phyloP scores from a whole-genome alignment of 2,329 filamentous ascomycete species.

The Sclerotinia subarctica region DNA sequence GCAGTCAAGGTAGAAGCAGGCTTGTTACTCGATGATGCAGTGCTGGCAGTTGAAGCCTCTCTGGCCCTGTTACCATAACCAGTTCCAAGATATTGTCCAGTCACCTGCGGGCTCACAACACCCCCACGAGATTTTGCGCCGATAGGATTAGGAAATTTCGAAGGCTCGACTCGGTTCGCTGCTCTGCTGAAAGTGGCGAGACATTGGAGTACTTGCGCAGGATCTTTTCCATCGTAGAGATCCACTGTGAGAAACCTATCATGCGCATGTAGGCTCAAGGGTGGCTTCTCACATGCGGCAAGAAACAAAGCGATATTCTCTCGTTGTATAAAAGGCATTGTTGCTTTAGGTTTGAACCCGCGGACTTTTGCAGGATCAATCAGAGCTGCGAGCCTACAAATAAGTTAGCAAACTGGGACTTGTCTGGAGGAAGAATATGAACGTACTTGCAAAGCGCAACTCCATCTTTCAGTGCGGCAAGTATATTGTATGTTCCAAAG shows the following conservation, averaged over 20 bases:
- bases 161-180: slow-evolving; percentile 71
- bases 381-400: slow-evolving; percentile 69
- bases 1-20: slow-evolving; percentile 40
- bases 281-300: slow-evolving; percentile 77
- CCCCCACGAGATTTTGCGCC: slow-evolving; percentile 63
- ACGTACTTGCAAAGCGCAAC: slow-evolving; percentile 86
- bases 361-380: slow-evolving; percentile 72
- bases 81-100: slow-evolving; percentile 48
- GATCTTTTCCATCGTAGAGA: slow-evolving; percentile 92
- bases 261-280: slow-evolving; percentile 84
- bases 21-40: slow-evolving; percentile 50
- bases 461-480: slow-evolving; percentile 86
- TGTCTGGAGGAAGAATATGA: slow-evolving; percentile 5
- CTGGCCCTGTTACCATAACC: slow-evolving; percentile 44
- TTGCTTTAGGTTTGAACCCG: slow-evolving; percentile 78
- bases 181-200: slow-evolving; percentile 86
- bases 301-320: slow-evolving; percentile 98
- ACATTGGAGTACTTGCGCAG: slow-evolving; percentile 92
- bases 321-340: slow-evolving; percentile 99
- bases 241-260: slow-evolving; percentile 97
- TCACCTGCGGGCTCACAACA: slow-evolving; percentile 63
- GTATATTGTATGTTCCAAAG: slow-evolving; percentile 51
- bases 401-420: slow-evolving; percentile 21
- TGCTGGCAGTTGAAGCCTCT: slow-evolving; percentile 56
- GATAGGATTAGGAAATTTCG: slow-evolving; percentile 70